phyloP scores from a whole-genome alignment of 2,329 filamentous ascomycete species.

The Canariomyces notabilis region DNA sequence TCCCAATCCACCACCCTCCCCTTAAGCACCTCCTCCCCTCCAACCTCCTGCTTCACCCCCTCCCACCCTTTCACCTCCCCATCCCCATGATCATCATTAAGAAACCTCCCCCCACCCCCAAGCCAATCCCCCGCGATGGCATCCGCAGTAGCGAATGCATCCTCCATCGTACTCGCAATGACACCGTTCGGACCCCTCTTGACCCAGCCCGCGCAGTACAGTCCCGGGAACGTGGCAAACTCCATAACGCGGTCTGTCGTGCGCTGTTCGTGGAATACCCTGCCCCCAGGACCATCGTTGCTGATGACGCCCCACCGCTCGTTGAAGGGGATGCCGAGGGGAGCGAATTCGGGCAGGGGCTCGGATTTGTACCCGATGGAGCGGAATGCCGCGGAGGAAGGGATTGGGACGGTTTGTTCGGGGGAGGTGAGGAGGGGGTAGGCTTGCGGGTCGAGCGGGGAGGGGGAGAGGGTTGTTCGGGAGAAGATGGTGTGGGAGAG shows the following conservation, averaged over 20 bases:
- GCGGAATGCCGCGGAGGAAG: slow-evolving; percentile 72
- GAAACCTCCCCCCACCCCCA: slow-evolving; percentile 35
- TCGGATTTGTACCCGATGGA: slow-evolving; percentile 93
- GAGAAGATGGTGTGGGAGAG: slow-evolving; percentile 67
- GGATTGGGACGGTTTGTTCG: slow-evolving; percentile 47
- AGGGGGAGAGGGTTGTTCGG: slow-evolving; percentile 47
- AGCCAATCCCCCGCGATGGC: slow-evolving; percentile 80
- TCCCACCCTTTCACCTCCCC: slow-evolving; percentile 62
- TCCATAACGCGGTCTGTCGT: slow-evolving; percentile 31
- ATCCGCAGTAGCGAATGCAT: slow-evolving; percentile 86
- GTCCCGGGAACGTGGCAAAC: slow-evolving; percentile 53
- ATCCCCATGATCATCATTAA: slow-evolving; percentile 25
- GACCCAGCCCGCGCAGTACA: slow-evolving; percentile 96
- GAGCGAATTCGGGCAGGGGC: slow-evolving; percentile 66
- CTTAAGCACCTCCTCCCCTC: slow-evolving; percentile 37
- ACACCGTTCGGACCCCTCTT: slow-evolving; percentile 92
- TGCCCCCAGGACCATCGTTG: slow-evolving; percentile 69
- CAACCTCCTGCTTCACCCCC: slow-evolving; percentile 58
- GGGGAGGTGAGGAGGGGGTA: slow-evolving; percentile 45
- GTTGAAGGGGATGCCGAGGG: slow-evolving; percentile 76
- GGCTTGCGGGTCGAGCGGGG: slow-evolving; percentile 49
- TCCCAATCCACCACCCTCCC: slow-evolving; percentile 69
- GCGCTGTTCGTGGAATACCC: slow-evolving; percentile 48
- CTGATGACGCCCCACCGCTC: slow-evolving; percentile 66
- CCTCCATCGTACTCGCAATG: slow-evolving; percentile 92